These are phyloP conservation scores for Glaciozyma martinii DNA, from an alignment of 768 basidiomycete species.

Conservation along the genomic window DNA sequence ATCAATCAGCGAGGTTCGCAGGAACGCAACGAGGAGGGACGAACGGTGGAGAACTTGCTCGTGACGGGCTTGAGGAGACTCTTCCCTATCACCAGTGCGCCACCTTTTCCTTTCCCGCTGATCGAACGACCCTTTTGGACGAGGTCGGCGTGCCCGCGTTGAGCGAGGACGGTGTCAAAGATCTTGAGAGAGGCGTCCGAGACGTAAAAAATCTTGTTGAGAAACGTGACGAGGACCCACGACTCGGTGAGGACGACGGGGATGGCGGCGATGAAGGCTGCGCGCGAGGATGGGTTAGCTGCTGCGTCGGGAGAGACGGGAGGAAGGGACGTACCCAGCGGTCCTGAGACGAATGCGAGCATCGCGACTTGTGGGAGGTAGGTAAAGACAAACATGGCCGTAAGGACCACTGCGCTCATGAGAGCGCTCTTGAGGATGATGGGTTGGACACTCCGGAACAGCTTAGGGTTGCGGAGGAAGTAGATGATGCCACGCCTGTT, in stretches of 20 bases:
- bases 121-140: conserved; percentile 43
- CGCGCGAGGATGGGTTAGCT: too few relatives aligned
- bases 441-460: conserved; percentile 17
- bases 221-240: conserved; percentile 43
- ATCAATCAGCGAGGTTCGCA: conserved; percentile 39
- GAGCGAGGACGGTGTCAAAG: conserved; percentile 48
- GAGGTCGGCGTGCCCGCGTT: conserved; percentile 43
- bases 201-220: conserved; percentile 47
- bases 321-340: conserved; percentile 44
- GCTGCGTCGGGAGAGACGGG: too few relatives aligned
- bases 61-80: conserved; percentile 48
- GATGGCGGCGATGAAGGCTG: conserved; percentile 49
- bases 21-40: conserved; percentile 38
- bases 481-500: conserved; percentile 22
- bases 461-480: conserved; percentile 18
- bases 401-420: neutral
- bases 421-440: conserved; percentile 5
- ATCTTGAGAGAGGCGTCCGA: conserved; percentile 44
- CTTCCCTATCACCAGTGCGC: conserved; percentile 37
- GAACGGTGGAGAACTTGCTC: conserved; percentile 39
- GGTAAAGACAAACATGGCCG: conserved; percentile 34
- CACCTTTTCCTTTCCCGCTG: neutral
- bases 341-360: conserved; percentile 56
- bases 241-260: conserved; percentile 45
- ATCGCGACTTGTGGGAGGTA: conserved; percentile 61